Evolutionary conservation across 1,284 basidiomycete genomes (phyloP).

Genomic region (Sporisorium exsertum): DNA sequence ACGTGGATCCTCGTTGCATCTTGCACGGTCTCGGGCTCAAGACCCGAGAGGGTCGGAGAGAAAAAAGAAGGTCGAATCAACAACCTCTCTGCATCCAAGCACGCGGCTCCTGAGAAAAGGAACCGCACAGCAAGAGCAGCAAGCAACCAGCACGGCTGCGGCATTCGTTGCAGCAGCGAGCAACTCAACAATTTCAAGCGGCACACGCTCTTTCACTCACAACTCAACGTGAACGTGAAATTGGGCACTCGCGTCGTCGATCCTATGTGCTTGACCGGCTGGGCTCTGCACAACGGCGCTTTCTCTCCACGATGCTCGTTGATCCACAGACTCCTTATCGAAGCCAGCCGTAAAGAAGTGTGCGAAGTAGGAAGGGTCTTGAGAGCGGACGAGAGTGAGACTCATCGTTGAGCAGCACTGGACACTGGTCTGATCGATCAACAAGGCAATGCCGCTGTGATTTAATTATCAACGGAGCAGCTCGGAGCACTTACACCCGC

Average conservation of each 20-base stretch:
- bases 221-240: conserved; percentile 3
- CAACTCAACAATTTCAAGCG: conserved; percentile 1
- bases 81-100: too few relatives aligned
- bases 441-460: too few relatives aligned
- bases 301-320: not conserved
- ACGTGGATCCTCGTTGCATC: conserved; percentile 6
- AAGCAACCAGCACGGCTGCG: too few relatives aligned
- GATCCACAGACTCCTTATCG: not conserved
- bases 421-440: not conserved
- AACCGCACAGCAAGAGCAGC: not conserved
- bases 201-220: not conserved
- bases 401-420: too few relatives aligned
- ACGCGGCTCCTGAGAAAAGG: not conserved
- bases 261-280: not conserved
- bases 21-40: not conserved
- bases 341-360: not conserved
- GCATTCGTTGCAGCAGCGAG: too few relatives aligned
- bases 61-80: not conserved
- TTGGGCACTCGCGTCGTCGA: not conserved
- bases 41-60: conserved; percentile 8
- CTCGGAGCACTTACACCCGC: conserved; percentile 1
- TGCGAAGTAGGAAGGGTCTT: too few relatives aligned
- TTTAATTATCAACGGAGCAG: not conserved
- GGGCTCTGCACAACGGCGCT: not conserved
- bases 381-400: too few relatives aligned